Evolutionary conservation across 2,329 filamentous ascomycete species (phyloP), one percentile per base, ranked within the genome.

Genomic region (Epichloe sibirici): DNA sequence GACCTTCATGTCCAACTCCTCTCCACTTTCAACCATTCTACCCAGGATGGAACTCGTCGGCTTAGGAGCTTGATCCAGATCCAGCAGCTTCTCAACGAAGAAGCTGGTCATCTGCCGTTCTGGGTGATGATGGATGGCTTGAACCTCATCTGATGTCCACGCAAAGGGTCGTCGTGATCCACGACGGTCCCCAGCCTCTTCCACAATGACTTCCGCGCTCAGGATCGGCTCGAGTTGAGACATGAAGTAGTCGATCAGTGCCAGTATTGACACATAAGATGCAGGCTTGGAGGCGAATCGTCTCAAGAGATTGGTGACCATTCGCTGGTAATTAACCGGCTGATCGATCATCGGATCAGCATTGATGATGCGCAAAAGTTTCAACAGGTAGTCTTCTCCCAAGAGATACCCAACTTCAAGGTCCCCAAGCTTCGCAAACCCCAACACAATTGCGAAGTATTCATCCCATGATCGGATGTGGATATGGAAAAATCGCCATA

Each of bases 401-500:
- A 90, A 71, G 25, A 90, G 71, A 5, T 76, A 62, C 2, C 72
- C 70, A 21, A 77, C 72, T 63, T 88, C 83, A 5, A 73, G 64
- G 3, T 71, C 66, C 1, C 85, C 85, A 51, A 88, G 66, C 45
- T 71, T 73, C 13, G 81, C 80, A 62, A 90, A 84, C n/a, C 71
- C 71, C n/a, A 77, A 63, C 56, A 90, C 72, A n/a, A 86, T 75
- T 12, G 78, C 77, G 62, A 91, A 91, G 53, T 85, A 84, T 60
- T 91, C 86, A 43, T 83, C 79, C 88, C 88, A 93, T 3, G 85
- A 78, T 53, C 82, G 78, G 31, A 81, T 70, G 45, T 76, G 72
- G 3, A 71, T 66, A 55, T 87, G 81, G 53, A 89, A 81, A n/a
- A 68, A 71, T 3, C 75, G 69, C 78, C 81, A 88, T 3, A 88